Percentiles rank a stretch among this genome's conserved stretches.
Evolutionary conservation across 2,329 filamentous ascomycete genomes (phyloP).

Genomic region (Venturia aucupariae): DNA sequence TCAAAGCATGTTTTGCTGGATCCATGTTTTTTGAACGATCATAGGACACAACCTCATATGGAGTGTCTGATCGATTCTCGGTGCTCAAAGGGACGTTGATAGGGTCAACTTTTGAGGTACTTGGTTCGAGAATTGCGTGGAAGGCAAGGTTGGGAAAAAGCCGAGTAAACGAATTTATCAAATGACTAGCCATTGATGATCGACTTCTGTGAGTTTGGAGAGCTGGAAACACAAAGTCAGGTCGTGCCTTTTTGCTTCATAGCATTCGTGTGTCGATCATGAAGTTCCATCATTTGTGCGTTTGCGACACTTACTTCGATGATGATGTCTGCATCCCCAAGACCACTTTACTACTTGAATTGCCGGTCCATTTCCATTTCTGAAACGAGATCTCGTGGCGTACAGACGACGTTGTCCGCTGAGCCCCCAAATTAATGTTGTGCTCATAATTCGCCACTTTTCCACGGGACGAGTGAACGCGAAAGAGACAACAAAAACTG

Average conservation of each 20-base stretch:
- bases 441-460: background rate
- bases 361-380: background rate
- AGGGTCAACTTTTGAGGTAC: background rate
- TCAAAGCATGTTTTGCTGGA: background rate
- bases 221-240: background rate
- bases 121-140: background rate
- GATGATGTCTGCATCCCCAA: background rate
- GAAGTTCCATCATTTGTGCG: too few species aligned
- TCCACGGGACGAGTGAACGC: background rate
- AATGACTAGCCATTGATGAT: background rate
- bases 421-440: background rate
- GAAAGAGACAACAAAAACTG: background rate
- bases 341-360: background rate
- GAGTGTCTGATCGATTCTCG: background rate
- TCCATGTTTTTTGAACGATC: background rate
- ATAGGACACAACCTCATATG: constrained; percentile 2
- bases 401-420: background rate
- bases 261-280: too few species aligned
- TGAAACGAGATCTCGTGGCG: background rate
- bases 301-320: background rate
- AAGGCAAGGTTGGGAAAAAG: background rate
- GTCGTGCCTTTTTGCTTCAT: too few species aligned
- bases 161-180: background rate
- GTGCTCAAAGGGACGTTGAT: constrained; percentile 7
- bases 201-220: background rate